A percentile compares a stretch with the other conserved stretches of the same genome.
These are phyloP conservation scores for Colletotrichum cereale DNA, from an alignment of 2,329 filamentous ascomycete genomes.

Conservation along the genomic window DNA sequence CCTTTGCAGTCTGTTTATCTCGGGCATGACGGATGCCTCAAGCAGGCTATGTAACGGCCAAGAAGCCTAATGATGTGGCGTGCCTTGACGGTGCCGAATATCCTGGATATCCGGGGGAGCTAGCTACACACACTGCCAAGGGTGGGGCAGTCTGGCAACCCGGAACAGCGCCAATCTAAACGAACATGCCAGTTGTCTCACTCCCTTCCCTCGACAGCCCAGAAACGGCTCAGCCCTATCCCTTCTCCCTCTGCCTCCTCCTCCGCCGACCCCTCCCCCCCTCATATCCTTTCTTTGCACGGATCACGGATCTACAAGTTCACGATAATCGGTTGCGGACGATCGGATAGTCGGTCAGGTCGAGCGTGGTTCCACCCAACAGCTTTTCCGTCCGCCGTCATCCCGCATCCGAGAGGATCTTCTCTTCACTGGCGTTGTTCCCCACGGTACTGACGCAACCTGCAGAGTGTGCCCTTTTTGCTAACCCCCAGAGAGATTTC, in stretches of 20 bases:
- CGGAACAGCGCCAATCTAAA: not conserved
- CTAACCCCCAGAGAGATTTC: not conserved
- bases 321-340: not conserved
- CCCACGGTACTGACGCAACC: not conserved
- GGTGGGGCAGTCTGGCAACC: not conserved
- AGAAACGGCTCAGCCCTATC: constrained; percentile 11
- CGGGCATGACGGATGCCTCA: not conserved
- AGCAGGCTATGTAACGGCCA: not conserved
- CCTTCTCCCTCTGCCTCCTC: not conserved
- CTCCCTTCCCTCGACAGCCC: too few species aligned
- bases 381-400: not conserved
- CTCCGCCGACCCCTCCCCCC: not conserved
- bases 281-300: not conserved
- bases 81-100: not conserved
- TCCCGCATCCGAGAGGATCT: constrained; percentile 16
- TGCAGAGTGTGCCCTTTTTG: not conserved
- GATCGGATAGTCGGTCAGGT: constrained; percentile 10
- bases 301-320: not conserved
- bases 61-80: not conserved
- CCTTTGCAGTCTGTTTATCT: not conserved
- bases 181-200: not conserved
- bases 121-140: not conserved
- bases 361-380: not conserved
- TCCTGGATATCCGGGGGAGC: not conserved
- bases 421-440: constrained; percentile 8